phyloP scores from a whole-genome alignment of 176 grass and related monocot species.

The Zoysia pacifica region DNA sequence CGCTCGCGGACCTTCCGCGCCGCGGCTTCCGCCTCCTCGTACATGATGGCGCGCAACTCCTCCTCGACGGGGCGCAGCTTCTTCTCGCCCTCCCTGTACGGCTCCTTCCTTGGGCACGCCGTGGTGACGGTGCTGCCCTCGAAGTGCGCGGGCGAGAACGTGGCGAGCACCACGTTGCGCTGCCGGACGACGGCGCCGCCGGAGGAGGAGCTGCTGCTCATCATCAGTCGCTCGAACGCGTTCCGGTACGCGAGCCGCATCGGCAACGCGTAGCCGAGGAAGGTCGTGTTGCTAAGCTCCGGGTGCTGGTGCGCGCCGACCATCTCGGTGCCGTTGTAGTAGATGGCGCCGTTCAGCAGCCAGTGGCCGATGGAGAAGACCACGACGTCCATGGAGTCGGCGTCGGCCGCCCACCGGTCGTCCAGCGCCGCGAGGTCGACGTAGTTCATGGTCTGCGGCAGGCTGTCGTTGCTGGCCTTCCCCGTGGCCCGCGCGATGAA shows the following conservation, averaged over 20 bases:
- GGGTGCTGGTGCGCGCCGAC: slow-evolving; percentile 46
- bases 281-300: slow-evolving; percentile 43
- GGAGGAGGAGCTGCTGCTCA: no score
- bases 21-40: slow-evolving; percentile 39
- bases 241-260: slow-evolving; percentile 38
- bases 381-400: slow-evolving; percentile 47
- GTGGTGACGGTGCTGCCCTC: slow-evolving; percentile 41
- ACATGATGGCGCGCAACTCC: slow-evolving; percentile 48
- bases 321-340: slow-evolving; percentile 48
- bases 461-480: slow-evolving; percentile 3
- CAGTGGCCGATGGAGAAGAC: slow-evolving; percentile 59
- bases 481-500: slow-evolving; percentile 38
- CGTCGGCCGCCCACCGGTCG: slow-evolving; percentile 38
- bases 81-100: slow-evolving; percentile 60
- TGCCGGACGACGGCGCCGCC: not conserved
- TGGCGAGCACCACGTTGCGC: slow-evolving; percentile 43
- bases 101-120: slow-evolving; percentile 48
- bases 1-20: not conserved
- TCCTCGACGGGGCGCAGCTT: slow-evolving; percentile 37
- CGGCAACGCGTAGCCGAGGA: slow-evolving; percentile 49
- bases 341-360: slow-evolving; percentile 51
- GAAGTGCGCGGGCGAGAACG: slow-evolving; percentile 71
- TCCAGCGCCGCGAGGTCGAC: slow-evolving; percentile 39
- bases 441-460: not conserved
- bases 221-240: slow-evolving; percentile 18